Base-by-base conservation (phyloP, 768 basidiomycete genomes). In the Russula sp. region DNA sequence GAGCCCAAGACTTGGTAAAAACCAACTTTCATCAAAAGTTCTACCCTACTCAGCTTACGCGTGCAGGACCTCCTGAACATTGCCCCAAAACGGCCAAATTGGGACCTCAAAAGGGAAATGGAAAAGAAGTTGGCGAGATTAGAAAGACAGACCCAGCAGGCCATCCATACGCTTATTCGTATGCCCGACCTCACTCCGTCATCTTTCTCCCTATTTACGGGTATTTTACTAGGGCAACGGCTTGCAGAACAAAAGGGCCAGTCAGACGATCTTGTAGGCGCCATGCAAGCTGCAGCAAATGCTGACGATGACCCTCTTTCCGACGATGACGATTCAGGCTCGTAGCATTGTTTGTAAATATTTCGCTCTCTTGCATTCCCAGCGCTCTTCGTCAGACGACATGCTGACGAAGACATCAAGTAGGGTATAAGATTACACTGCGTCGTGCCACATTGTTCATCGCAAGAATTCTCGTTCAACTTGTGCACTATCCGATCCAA, bases 41-140 rank as follows among this genome's bases (percentile, higher is more conserved):
- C 11, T 35, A 37, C 62, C 22, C 44, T 22, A 42, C 50, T 50
- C 39, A 58, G 40, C 51, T 57, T 65, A 47, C 57, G 34, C 62
- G 45, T 73, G 37, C 71, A 96, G 94, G 92, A 96, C 72, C 79
- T 97, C 50, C 91, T 97, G 73, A 98, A 97, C 72, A 98, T 99
- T 68, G 95, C 94, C 27, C 97, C 97, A 4, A 98, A 95, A 80
- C 83, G 94, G 52, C 87, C 92, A 10, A 98, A 96, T 75, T 96
- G 94, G 94, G 94, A 96, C 73, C 78, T 97, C 70, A 95, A 94
- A 74, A 84, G 94, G 61, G 94, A 98, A 70, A 85, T 95, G 76
- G 91, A 95, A 61, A 92, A 89, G 77, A 94, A 91, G 73, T 74
- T 94, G 52, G 82, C 87, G 8, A 94, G 86, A 71, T 79, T 98